These are phyloP conservation scores for Schizonepeta tenuifolia DNA, from an alignment of 257 asterid species.

Conservation along the genomic window DNA sequence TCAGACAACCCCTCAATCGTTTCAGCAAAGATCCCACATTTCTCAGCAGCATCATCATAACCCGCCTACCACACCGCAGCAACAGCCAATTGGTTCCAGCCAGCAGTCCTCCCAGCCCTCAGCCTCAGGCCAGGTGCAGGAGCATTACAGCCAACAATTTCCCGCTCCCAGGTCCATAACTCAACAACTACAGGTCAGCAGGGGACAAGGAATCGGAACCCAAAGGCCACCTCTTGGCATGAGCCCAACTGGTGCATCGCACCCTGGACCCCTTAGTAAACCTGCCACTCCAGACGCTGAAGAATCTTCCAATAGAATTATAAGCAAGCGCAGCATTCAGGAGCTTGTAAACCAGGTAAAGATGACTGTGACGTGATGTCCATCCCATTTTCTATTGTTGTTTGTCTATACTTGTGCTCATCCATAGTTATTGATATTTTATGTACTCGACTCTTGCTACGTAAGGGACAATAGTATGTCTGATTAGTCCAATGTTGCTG, in stretches of 20 bases:
- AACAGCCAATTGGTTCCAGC: constrained; percentile 48
- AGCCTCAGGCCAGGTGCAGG: constrained; percentile 56
- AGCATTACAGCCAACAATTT: constrained; percentile 60
- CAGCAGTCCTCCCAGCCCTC: constrained; percentile 61
- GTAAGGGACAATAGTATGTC: neutral
- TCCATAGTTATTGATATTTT: neutral
- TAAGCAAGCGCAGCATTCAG: constrained; percentile 86
- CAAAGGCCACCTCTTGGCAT: constrained; percentile 61
- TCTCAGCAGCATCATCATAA: constrained; percentile 62
- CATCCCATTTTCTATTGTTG: constrained; percentile 10
- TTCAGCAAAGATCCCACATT: constrained; percentile 68
- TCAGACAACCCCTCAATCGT: constrained; percentile 59
- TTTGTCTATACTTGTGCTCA: constrained; percentile 7
- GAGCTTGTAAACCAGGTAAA: constrained; percentile 79
- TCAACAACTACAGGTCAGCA: constrained; percentile 63
- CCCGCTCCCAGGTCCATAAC: constrained; percentile 62
- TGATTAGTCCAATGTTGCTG: neutral
- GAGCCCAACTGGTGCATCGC: constrained; percentile 49
- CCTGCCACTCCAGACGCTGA: constrained; percentile 55
- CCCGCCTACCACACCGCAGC: constrained; percentile 51
- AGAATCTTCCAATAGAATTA: constrained; percentile 60
- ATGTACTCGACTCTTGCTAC: neutral
- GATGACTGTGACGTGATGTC: neutral
- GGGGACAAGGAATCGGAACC: constrained; percentile 63
- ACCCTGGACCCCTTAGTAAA: constrained; percentile 45